These are phyloP conservation scores for Trichoderma gamsii DNA, from an alignment of 495 filamentous ascomycete genomes.

Conservation along the genomic window DNA sequence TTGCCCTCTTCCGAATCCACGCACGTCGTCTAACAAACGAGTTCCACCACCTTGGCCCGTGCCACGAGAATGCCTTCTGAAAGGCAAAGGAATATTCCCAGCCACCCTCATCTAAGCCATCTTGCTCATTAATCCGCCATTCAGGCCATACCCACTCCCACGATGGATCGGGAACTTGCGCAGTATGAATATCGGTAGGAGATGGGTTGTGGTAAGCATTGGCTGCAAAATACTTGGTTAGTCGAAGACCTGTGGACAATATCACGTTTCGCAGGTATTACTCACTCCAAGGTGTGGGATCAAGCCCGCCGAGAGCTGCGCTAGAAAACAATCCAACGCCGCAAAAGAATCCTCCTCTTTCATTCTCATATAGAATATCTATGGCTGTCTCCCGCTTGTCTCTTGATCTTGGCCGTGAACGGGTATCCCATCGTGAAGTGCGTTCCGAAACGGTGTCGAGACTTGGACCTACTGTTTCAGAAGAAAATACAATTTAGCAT, in stretches of 20 bases:
- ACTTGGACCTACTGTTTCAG: background rate
- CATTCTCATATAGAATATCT: slow-evolving; percentile 93
- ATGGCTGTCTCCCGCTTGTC: slow-evolving; percentile 50
- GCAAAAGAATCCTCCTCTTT: slow-evolving; percentile 77
- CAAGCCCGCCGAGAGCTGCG: slow-evolving; percentile 77
- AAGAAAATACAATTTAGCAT: background rate
- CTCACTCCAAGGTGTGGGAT: slow-evolving; percentile 70
- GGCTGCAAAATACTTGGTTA: slow-evolving; percentile 24
- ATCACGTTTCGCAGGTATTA: background rate
- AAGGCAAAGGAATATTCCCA: slow-evolving; percentile 96
- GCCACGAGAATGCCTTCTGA: slow-evolving; percentile 70
- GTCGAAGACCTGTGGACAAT: background rate
- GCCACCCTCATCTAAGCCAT: slow-evolving; percentile 78
- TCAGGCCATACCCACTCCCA: slow-evolving; percentile 95
- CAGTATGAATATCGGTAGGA: slow-evolving; percentile 80
- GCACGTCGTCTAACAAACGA: slow-evolving; percentile 83
- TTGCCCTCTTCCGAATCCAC: slow-evolving; percentile 82
- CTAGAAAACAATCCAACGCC: slow-evolving; percentile 84
- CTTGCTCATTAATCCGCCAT: slow-evolving; percentile 89
- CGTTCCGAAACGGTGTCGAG: background rate
- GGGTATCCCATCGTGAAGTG: background rate
- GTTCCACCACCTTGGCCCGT: slow-evolving; percentile 85
- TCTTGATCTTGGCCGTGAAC: background rate
- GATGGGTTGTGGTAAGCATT: slow-evolving; percentile 65
- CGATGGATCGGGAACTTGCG: slow-evolving; percentile 88